Conservation (phyloP, 1,284 basidiomycete species). For the Tylopilus microsporus region DNA sequence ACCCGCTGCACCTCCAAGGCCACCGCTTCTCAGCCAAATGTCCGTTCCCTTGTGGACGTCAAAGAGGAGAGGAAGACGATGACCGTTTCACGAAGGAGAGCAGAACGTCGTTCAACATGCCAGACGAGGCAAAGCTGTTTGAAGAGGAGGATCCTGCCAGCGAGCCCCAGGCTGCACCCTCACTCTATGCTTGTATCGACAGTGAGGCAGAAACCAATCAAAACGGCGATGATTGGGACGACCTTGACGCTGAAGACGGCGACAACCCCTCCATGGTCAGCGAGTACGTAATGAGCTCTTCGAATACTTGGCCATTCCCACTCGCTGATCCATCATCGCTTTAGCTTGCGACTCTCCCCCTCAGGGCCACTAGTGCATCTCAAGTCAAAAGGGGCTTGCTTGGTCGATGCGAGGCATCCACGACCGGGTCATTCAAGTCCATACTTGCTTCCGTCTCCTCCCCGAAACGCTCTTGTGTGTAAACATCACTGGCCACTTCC, state of each 20-base stretch:
- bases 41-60: slow-evolving; percentile 29
- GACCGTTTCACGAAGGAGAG: slow-evolving; percentile 63
- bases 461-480: slow-evolving; percentile 84
- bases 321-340: slow-evolving; percentile 6
- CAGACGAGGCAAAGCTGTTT: slow-evolving; percentile 45
- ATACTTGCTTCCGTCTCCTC: slow-evolving; percentile 87
- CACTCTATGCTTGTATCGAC: slow-evolving; percentile 39
- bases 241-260: slow-evolving; percentile 89
- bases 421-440: slow-evolving; percentile 97
- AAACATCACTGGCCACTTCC: too few relatives aligned
- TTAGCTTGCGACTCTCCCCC: slow-evolving; percentile 75
- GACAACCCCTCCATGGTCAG: slow-evolving; percentile 96
- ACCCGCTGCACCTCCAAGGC: slow-evolving; percentile 29
- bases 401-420: slow-evolving; percentile 95
- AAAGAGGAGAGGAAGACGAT: slow-evolving; percentile 45
- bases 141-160: slow-evolving; percentile 25
- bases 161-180: slow-evolving; percentile 29
- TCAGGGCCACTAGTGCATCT: slow-evolving; percentile 73
- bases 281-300: slow-evolving; percentile 96
- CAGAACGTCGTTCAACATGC: slow-evolving; percentile 65
- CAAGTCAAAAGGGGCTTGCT: slow-evolving; percentile 81
- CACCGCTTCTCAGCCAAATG: slow-evolving; percentile 19
- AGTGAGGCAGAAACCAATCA: slow-evolving; percentile 55
- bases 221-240: slow-evolving; percentile 68
- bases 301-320: slow-evolving; percentile 61